These are phyloP conservation scores for Xanthoconium stramineum DNA, from an alignment of 768 basidiomycete species.

Conservation along the genomic window DNA sequence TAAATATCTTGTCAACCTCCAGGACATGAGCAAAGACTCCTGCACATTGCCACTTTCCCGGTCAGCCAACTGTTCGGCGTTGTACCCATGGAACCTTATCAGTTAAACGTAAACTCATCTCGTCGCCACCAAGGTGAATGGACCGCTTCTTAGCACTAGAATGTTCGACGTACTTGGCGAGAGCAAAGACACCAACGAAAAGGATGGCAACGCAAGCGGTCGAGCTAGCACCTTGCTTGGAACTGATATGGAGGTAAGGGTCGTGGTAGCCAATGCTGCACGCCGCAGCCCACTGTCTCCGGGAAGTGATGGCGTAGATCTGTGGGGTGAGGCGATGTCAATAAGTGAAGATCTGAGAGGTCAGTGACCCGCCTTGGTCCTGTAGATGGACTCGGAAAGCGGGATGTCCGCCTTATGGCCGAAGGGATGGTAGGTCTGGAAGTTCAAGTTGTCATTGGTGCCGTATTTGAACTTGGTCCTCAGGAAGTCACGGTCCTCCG, in stretches of 20 bases:
- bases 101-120: constrained; percentile 27
- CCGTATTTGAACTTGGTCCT: constrained; percentile 87
- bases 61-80: not conserved
- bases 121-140: constrained; percentile 37
- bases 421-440: constrained; percentile 66
- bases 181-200: constrained; percentile 32
- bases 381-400: constrained; percentile 82
- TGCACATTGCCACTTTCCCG: not conserved
- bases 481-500: constrained; percentile 76
- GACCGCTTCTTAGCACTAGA: constrained; percentile 32
- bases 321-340: constrained; percentile 13
- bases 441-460: constrained; percentile 50
- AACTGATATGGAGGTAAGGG: constrained; percentile 31
- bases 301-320: constrained; percentile 45
- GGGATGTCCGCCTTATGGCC: constrained; percentile 74
- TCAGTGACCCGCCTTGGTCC: constrained; percentile 54
- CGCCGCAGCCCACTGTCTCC: constrained; percentile 42
- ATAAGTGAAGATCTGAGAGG: not conserved
- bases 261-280: constrained; percentile 35
- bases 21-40: constrained; percentile 3
- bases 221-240: constrained; percentile 30
- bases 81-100: not conserved
- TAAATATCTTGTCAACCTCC: not conserved
- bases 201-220: constrained; percentile 36
- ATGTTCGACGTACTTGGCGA: constrained; percentile 35